These are phyloP conservation scores for Lentinula edodes DNA, from an alignment of 768 basidiomycete genomes.

Conservation along the genomic window DNA sequence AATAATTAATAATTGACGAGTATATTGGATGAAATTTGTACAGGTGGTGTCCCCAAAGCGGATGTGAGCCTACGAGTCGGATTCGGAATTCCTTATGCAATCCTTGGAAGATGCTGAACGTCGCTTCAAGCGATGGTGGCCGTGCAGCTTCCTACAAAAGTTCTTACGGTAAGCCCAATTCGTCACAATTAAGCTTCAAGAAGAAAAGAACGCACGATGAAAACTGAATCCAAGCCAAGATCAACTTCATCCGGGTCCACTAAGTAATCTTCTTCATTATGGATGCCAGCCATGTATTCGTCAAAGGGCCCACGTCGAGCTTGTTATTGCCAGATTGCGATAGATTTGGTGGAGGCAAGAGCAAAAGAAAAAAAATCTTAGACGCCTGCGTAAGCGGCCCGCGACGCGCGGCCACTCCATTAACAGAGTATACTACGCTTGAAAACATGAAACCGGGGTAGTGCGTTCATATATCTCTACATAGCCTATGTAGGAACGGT, in stretches of 20 bases:
- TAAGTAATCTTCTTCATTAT: background rate
- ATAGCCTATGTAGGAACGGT: too few species aligned
- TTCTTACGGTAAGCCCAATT: conserved; percentile 4
- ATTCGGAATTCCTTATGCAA: conserved; percentile 45
- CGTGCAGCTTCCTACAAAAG: conserved; percentile 54
- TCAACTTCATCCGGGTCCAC: conserved; percentile 20
- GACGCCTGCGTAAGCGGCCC: too few species aligned
- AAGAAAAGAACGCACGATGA: conserved; percentile 30
- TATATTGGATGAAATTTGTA: conserved; percentile 23
- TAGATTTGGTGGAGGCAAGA: too few species aligned
- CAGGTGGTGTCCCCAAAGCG: conserved; percentile 81
- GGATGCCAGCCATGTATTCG: too few species aligned
- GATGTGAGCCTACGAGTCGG: conserved; percentile 71
- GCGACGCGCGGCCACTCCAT: too few species aligned
- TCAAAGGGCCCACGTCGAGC: too few species aligned
- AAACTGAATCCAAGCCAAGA: conserved; percentile 38
- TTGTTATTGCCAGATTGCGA: too few species aligned
- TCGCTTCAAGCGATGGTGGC: conserved; percentile 64
- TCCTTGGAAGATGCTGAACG: conserved; percentile 36
- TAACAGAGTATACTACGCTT: too few species aligned
- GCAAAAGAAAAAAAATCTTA: too few species aligned
- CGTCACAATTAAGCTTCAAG: conserved; percentile 24
- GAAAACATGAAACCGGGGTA: too few species aligned
- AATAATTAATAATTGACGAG: background rate
- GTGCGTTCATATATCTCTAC: too few species aligned